Conservation (phyloP, 345 rosid genomes). For the Camelina hispida region DNA sequence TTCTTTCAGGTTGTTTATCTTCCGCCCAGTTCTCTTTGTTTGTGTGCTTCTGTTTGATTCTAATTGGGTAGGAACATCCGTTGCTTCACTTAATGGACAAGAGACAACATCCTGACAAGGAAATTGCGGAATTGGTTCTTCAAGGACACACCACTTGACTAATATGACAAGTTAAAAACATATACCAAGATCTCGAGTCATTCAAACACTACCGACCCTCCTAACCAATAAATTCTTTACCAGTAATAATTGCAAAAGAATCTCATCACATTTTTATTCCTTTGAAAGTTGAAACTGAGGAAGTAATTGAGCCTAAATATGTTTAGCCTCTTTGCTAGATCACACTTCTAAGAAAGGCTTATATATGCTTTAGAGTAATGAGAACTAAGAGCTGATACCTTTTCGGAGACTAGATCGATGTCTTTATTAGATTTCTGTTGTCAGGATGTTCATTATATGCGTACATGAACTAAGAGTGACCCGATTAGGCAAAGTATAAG, state of each 20-base stretch:
- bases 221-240: neutral
- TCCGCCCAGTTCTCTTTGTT: slow-evolving; percentile 34
- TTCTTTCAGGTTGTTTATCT: slow-evolving; percentile 45
- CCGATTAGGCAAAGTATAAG: no score
- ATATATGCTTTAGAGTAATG: neutral
- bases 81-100: slow-evolving; percentile 25
- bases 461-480: no score
- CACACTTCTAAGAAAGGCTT: slow-evolving; percentile 9
- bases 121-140: slow-evolving; percentile 1
- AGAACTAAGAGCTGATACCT: slow-evolving; percentile 43
- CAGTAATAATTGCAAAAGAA: neutral
- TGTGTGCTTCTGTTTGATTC: slow-evolving; percentile 28
- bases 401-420: slow-evolving; percentile 33
- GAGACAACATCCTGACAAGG: slow-evolving; percentile 36
- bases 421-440: slow-evolving; percentile 45
- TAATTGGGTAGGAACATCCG: slow-evolving; percentile 4
- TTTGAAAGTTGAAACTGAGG: slow-evolving; percentile 6
- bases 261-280: neutral
- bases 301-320: neutral
- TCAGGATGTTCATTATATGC: no score
- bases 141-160: neutral
- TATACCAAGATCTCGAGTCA: slow-evolving; percentile 1
- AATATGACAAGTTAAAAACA: neutral
- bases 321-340: neutral
- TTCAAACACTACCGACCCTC: neutral